Conservation (phyloP, 352 stramenopile genomes). For the Stephanocyclus meneghinianus region DNA sequence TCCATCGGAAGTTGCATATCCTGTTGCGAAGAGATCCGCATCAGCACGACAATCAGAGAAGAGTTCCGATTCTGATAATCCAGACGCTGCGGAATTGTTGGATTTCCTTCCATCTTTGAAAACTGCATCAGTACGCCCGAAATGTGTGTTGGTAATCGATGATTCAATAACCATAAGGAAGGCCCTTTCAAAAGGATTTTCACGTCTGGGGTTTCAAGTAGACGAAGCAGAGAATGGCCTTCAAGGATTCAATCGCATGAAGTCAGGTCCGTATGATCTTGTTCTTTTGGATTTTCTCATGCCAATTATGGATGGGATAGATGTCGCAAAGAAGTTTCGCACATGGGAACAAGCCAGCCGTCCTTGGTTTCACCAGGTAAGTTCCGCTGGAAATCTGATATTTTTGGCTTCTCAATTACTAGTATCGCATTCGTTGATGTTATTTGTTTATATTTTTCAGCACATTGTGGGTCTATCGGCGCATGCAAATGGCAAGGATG, state of each 20-base stretch:
- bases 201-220: slow-evolving; percentile 62
- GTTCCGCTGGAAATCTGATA: background rate
- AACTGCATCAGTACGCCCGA: slow-evolving; percentile 20
- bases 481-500: slow-evolving; percentile 60
- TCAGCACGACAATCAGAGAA: too few relatives aligned
- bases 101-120: background rate
- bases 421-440: background rate
- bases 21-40: background rate
- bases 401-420: background rate
- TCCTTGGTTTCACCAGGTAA: slow-evolving; percentile 53
- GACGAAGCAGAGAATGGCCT: slow-evolving; percentile 67
- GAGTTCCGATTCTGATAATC: background rate
- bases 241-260: slow-evolving; percentile 64
- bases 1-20: background rate
- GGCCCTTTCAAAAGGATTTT: slow-evolving; percentile 53
- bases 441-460: slow-evolving; percentile 12
- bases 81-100: background rate
- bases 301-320: slow-evolving; percentile 78
- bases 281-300: slow-evolving; percentile 79
- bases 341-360: slow-evolving; percentile 61
- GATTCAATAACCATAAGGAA: slow-evolving; percentile 72
- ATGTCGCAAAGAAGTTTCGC: slow-evolving; percentile 69
- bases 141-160: slow-evolving; percentile 62
- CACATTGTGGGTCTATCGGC: slow-evolving; percentile 71
- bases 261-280: slow-evolving; percentile 64